Evolutionary conservation across 805 yeast species (phyloP).

Genomic region (Starmerella bacillaris): DNA sequence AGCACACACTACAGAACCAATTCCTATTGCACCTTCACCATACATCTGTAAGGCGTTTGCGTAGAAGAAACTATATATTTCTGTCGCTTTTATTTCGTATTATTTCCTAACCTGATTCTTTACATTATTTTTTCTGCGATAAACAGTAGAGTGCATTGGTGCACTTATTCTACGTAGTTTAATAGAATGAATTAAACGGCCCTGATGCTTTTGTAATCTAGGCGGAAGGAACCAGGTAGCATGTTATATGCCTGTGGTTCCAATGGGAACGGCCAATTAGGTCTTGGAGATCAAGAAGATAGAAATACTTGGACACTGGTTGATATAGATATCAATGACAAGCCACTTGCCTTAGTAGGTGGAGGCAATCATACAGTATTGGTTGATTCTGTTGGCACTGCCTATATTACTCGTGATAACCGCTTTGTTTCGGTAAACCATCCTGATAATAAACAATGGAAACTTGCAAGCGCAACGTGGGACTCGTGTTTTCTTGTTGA

Average conservation of each 20-base stretch:
- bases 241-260: slow-evolving; percentile 50
- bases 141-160: too few species aligned
- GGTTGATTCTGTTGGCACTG: slow-evolving; percentile 33
- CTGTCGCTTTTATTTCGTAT: too few species aligned
- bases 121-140: too few species aligned
- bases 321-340: slow-evolving; percentile 1
- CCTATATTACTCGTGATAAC: slow-evolving; percentile 20
- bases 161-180: too few species aligned
- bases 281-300: slow-evolving; percentile 40
- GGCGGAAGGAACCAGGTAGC: too few species aligned
- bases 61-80: too few species aligned
- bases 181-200: too few species aligned
- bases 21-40: too few species aligned
- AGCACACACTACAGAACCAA: too few species aligned
- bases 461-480: slow-evolving; percentile 58
- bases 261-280: slow-evolving; percentile 64
- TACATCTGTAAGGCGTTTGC: too few species aligned
- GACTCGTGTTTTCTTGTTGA: slow-evolving; percentile 43
- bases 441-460: slow-evolving; percentile 24
- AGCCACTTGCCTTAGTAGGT: slow-evolving; percentile 28
- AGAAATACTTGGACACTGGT: slow-evolving; percentile 20
- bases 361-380: slow-evolving; percentile 81
- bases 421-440: slow-evolving; percentile 5
- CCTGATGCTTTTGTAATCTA: too few species aligned
- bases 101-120: too few species aligned